Percentiles rank a stretch among this genome's conserved stretches.
phyloP scores from a whole-genome alignment of 139 green algal genomes.

The Mychonastes homosphaera region DNA sequence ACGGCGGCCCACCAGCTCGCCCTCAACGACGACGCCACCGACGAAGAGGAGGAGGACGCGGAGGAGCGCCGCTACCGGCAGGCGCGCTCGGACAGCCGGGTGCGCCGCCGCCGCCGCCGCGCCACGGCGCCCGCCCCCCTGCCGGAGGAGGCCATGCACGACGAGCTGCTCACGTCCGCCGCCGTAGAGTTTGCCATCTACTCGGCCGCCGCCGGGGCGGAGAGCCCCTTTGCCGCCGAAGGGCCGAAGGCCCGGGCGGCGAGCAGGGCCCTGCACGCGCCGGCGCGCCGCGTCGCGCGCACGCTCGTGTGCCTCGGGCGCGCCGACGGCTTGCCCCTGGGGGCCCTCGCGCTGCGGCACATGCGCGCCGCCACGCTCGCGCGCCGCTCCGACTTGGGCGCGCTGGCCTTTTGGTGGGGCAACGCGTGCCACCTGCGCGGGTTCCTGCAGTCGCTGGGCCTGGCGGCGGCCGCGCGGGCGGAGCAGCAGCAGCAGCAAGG shows the following conservation, averaged over 20 bases:
- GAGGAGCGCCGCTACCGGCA: no score
- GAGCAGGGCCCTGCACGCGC: constrained; percentile 36
- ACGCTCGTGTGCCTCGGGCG: constrained; percentile 57
- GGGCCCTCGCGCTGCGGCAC: constrained; percentile 34
- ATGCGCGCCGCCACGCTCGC: constrained; percentile 22
- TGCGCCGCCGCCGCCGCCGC: no score
- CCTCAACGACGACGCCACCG: no score
- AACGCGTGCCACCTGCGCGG: constrained; percentile 38
- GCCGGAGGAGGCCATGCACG: constrained; percentile 21
- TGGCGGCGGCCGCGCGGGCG: constrained; percentile 28
- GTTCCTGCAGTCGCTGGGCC: constrained; percentile 27
- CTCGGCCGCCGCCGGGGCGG: no score
- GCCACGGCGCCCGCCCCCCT: neutral
- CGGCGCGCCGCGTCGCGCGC: constrained; percentile 56
- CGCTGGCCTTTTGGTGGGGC: constrained; percentile 39
- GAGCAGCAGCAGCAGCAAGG: no score
- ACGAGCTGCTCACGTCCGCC: constrained; percentile 49
- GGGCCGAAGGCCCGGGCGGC: neutral
- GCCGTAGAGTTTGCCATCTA: constrained; percentile 55
- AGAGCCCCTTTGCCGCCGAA: neutral
- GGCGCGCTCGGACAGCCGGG: neutral
- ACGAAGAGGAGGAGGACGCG: no score
- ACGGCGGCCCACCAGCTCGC: no score
- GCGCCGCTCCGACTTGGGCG: constrained; percentile 23
- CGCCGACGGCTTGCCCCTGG: constrained; percentile 41